These are phyloP conservation scores for Helminthosporium solani DNA, from an alignment of 2,329 filamentous ascomycete genomes.

Conservation along the genomic window DNA sequence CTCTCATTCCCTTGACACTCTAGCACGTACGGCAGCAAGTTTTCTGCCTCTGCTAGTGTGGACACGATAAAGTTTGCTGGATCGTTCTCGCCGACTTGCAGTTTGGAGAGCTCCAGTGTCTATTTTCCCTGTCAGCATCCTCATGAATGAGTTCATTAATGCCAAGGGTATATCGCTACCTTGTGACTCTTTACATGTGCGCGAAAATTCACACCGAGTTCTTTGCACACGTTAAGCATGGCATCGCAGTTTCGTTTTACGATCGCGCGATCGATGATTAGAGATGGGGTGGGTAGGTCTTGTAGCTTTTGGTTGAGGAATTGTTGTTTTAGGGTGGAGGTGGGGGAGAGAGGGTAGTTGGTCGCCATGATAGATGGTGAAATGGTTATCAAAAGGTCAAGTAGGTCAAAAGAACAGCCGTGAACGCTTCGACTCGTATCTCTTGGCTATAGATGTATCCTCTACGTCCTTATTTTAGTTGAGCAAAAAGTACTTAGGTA, in stretches of 20 bases:
- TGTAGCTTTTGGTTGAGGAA: slow-evolving; percentile 63
- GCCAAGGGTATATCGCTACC: slow-evolving; percentile 50
- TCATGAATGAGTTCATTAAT: too few species aligned
- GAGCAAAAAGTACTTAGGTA: too few species aligned
- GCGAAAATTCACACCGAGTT: slow-evolving; percentile 65
- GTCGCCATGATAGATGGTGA: neutral
- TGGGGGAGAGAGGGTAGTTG: slow-evolving; percentile 21
- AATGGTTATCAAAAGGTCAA: too few species aligned
- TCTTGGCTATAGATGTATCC: too few species aligned
- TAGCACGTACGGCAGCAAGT: slow-evolving; percentile 60
- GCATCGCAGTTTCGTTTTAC: slow-evolving; percentile 66
- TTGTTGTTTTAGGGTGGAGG: slow-evolving; percentile 11
- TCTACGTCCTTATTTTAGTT: too few species aligned
- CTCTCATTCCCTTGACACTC: slow-evolving; percentile 58
- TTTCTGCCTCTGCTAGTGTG: slow-evolving; percentile 72
- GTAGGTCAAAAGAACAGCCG: too few species aligned
- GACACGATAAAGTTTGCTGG: slow-evolving; percentile 68
- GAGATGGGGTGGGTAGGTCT: slow-evolving; percentile 65
- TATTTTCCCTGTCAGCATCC: slow-evolving; percentile 29
- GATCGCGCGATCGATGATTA: slow-evolving; percentile 67
- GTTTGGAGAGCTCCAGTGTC: slow-evolving; percentile 65
- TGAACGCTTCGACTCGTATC: too few species aligned
- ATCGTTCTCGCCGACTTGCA: slow-evolving; percentile 64
- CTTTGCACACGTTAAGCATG: slow-evolving; percentile 66
- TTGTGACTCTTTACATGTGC: slow-evolving; percentile 86